Evolutionary conservation across 352 stramenopile species (phyloP), one percentile per base, ranked within the genome.

Genomic region (Phytophthora megakarya): DNA sequence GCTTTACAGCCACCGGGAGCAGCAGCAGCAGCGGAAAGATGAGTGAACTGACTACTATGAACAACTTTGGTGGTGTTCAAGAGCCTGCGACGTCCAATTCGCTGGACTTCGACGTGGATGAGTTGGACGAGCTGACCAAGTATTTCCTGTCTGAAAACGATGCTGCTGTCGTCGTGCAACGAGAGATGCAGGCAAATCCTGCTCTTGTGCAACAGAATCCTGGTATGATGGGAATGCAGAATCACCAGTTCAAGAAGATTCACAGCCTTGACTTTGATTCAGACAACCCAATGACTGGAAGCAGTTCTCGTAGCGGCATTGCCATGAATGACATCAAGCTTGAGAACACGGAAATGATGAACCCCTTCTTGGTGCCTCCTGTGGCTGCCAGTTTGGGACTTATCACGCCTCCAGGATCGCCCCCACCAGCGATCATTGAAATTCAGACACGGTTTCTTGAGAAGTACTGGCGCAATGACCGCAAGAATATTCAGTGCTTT

Each of bases 401-500:
- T 42, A 48, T 69, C 18, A 44, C 65, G 33, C 56, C 68, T 19
- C 39, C 43, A 23, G 68, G 40, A 46, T 69, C 65, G 8, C 43
- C 49, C 10, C 44, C 43, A n/a, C 80, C 76, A 2, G 76, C 86
- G 1, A 66, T 79, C 6, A 88, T 95, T 15, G 73, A 88, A 23
- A 90, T 96, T 40, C 76, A 90, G 58, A 95, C 89, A 13, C 72
- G 62, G 9, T 97, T 97, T 72, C 55, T 95, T 26, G 80, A 92
- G 32, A 97, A 97, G 62, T 97, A 97, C 59, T 97, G 88, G 83
- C 86, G 89, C 55, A 97, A 97, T 58, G 89, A 97, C 48, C 86
- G 89, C 40, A 97, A 97, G 72, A 97, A 97, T 58, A 92, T 97
- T 37, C 89, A 97, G 65, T 97, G 89, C 57, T 97, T 97, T 65